A percentile compares a stretch with the other conserved stretches of the same genome.
phyloP scores from a whole-genome alignment of 176 grass and related monocot genomes.

The Zoysia japonica region DNA sequence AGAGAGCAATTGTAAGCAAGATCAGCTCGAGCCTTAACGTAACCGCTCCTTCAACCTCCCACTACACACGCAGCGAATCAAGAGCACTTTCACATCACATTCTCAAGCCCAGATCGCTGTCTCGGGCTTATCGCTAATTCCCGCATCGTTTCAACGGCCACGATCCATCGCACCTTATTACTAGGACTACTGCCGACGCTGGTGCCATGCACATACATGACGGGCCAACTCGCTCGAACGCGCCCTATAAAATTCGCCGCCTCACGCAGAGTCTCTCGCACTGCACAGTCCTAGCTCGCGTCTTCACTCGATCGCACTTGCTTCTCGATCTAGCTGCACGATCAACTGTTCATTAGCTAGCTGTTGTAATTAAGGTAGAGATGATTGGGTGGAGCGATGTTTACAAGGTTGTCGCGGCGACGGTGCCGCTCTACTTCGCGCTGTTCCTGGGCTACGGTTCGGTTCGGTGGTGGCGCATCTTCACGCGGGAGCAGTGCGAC shows the following conservation, averaged over 20 bases:
- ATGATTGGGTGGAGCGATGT: slow-evolving; percentile 86
- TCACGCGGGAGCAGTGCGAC: slow-evolving; percentile 86
- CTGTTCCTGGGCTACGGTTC: slow-evolving; percentile 82
- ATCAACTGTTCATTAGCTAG: background rate
- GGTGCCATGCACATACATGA: background rate
- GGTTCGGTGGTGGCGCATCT: slow-evolving; percentile 89
- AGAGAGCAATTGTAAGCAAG: slow-evolving; percentile 5
- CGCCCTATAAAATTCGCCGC: slow-evolving; percentile 41
- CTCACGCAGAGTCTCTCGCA: background rate
- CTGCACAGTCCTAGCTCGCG: background rate
- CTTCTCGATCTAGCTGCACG: background rate
- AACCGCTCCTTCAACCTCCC: slow-evolving; percentile 26
- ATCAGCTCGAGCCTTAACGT: background rate
- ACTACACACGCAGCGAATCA: background rate
- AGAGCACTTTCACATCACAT: background rate
- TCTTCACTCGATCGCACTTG: background rate
- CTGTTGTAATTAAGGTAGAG: background rate
- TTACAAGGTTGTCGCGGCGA: slow-evolving; percentile 87
- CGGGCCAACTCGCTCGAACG: background rate
- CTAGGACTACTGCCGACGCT: background rate
- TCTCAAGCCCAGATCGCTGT: slow-evolving; percentile 1
- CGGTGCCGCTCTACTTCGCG: slow-evolving; percentile 84
- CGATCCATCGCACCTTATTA: background rate
- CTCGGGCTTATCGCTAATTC: slow-evolving; percentile 3
- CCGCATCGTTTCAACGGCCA: slow-evolving; percentile 6